Base-by-base conservation (phyloP, 129 eudicot species). In the Ambrosia trifida region DNA sequence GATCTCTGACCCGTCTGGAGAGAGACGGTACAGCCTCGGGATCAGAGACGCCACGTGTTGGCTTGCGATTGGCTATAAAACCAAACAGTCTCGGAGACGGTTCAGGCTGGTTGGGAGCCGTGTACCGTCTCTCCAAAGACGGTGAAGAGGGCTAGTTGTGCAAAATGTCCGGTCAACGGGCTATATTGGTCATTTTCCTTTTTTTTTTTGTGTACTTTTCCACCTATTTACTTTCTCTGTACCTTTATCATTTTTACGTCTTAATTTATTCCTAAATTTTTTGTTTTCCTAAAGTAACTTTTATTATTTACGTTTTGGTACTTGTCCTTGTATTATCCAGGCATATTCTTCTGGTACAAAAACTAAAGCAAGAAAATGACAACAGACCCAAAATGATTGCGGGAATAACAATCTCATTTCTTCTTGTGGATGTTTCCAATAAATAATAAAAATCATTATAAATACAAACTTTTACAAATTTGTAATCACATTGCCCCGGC, bases 401-500 rank as follows among this genome's bases (percentile, higher is more conserved):
- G 77, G 11, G 40, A 65, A 62, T 70, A 50, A 41, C 81, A 78
- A 70, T 13, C 58, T 70, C 51, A 62, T 50, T 3, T 77, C 65
- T 2, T 28, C 0, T 19, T 51, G 65, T 6, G 7, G 76, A 70
- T 70, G 11, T 63, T 51, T 70, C 5, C 81, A 70, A 77, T 76
- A 70, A n/a, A n/a, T n/a, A 77, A 70, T 9, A 2, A 1, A 50
- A 11, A 38, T 62, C 41, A 52, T 62, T 63, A 77, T 77, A 77
- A 70, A 77, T 77, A 63, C 9, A 28, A 28, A 17, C 32, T 28
- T 62, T 51, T n/a, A 30, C 33, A 63, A 50, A 43, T 70, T 63
- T 11, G 43, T 70, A 40, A 50, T 40, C 51, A 70, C 28, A 49
- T 63, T 13, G 9, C 62, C 60, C 69, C 87, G 0, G 84, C 84